Evolutionary conservation across 2,329 filamentous ascomycete species (phyloP), one percentile per base, ranked within the genome.

Genomic region (Alternaria longipes): DNA sequence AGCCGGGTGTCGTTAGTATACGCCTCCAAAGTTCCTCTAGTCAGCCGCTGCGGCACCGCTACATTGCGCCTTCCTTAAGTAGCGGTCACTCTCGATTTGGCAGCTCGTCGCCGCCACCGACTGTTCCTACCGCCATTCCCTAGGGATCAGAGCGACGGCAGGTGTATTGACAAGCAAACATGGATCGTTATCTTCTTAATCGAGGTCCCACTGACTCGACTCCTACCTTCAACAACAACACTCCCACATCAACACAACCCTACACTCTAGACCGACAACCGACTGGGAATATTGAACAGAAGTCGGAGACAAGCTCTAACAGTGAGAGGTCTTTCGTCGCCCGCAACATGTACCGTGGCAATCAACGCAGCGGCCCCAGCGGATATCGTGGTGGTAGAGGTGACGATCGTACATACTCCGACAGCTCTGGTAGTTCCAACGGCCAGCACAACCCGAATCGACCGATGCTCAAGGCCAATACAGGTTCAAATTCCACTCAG

Each of bases 371-470:
- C 41, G 63, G 56, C 36, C 47, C 62, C 24, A 56, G 52, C 28
- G 57, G 51, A 40, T 22, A 18, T 24, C 44, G 55, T 50, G 64
- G 59, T 22, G 62, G 59, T 40, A 46, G 62, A 58, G 60, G 58
- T 24, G 57, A 50, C 9, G 20, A 45, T 30, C 56, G 42, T 18
- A 61, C 57, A 22, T 51, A 63, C 52, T 69, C 65, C 8, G 56
- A 58, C 47, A 71, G 65, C 56, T 68, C 70, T 3, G 56, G 60
- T 42, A 62, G 60, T 50, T 67, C 67, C 11, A 56, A 51, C 7
- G 62, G 59, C 32, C 57, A 54, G 12, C 16, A 30, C 11, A 45
- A 53, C 26, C 28, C 28, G 5, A 52, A 56, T 24, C 47, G 61
- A 9, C 62, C 66, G 18, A 56, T 53, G 14, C 40, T 66, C 9